Evolutionary conservation across 306 rosid genomes (phyloP).

Genomic region (Oemleria cerasiformis): DNA sequence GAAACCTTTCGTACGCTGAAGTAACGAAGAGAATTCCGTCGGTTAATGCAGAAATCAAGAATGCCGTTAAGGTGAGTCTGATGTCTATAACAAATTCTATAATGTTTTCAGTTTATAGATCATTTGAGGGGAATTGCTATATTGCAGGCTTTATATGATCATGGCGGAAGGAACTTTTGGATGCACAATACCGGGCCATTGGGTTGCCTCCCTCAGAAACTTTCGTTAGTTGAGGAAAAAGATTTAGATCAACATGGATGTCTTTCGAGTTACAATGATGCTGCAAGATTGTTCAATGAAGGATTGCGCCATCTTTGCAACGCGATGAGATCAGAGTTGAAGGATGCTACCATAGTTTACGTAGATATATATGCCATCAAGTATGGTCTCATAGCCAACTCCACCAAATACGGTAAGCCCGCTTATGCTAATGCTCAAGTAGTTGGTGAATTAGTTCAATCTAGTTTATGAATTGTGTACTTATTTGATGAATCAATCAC

Average conservation of each 20-base stretch:
- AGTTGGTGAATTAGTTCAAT: not conserved
- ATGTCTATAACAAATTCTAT: not conserved
- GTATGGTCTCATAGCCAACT: conserved; percentile 68
- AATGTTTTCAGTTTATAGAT: not conserved
- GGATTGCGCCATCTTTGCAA: conserved; percentile 42
- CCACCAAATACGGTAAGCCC: conserved; percentile 56
- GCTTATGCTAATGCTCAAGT: not conserved
- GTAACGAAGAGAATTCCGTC: conserved; percentile 61
- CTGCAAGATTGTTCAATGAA: conserved; percentile 70
- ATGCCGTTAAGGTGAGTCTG: conserved; percentile 55
- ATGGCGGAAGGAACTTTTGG: conserved; percentile 95
- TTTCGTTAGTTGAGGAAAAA: conserved; percentile 42
- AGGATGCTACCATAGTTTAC: conserved; percentile 62
- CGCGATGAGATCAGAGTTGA: conserved; percentile 50
- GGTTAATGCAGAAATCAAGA: conserved; percentile 54
- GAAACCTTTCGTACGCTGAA: conserved; percentile 49
- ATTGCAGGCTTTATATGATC: conserved; percentile 57
- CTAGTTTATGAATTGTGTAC: not conserved
- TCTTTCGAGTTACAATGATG: conserved; percentile 61
- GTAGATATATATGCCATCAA: conserved; percentile 80
- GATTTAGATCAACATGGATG: conserved; percentile 69
- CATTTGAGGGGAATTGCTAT: not conserved
- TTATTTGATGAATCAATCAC: not conserved
- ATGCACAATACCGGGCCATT: conserved; percentile 90
- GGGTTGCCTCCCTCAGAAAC: conserved; percentile 87